Percentiles rank a stretch among this genome's conserved stretches.
These are phyloP conservation scores for Apiospora aurea DNA, from an alignment of 2,329 filamentous ascomycete genomes.

Conservation along the genomic window DNA sequence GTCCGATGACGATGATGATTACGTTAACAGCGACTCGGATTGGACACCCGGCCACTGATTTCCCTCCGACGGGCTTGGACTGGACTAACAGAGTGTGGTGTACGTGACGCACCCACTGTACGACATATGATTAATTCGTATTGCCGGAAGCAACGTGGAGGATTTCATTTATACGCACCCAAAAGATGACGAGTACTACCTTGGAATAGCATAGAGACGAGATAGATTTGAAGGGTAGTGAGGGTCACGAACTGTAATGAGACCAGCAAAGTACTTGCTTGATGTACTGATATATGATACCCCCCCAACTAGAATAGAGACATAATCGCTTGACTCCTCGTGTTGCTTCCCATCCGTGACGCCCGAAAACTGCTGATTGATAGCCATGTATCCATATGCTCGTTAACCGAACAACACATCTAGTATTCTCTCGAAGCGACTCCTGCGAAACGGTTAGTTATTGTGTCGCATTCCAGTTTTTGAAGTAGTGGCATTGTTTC, in stretches of 20 bases:
- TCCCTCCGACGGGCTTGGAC: background rate
- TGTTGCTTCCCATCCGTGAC: background rate
- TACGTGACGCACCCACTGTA: background rate
- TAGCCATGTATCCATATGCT: no score
- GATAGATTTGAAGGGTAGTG: background rate
- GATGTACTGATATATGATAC: background rate
- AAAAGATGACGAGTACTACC: background rate
- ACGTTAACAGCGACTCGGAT: conserved; percentile 1
- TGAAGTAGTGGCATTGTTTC: conserved; percentile 36
- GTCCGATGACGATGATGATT: conserved; percentile 3
- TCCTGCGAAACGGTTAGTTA: conserved; percentile 17
- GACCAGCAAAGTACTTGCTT: background rate
- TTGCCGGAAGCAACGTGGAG: background rate
- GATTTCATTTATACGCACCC: background rate
- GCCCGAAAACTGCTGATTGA: background rate
- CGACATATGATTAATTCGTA: background rate
- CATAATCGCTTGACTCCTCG: no score
- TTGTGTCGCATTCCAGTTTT: background rate
- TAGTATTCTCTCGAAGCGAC: conserved; percentile 22
- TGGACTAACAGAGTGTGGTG: no score
- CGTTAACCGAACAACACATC: conserved; percentile 23
- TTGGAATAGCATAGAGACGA: background rate
- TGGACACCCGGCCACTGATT: background rate
- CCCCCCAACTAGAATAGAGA: background rate
- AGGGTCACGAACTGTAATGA: background rate